Evolutionary conservation across 805 yeast species (phyloP), one percentile per base, ranked within the genome.

Genomic region (Metschnikowia proteae): DNA sequence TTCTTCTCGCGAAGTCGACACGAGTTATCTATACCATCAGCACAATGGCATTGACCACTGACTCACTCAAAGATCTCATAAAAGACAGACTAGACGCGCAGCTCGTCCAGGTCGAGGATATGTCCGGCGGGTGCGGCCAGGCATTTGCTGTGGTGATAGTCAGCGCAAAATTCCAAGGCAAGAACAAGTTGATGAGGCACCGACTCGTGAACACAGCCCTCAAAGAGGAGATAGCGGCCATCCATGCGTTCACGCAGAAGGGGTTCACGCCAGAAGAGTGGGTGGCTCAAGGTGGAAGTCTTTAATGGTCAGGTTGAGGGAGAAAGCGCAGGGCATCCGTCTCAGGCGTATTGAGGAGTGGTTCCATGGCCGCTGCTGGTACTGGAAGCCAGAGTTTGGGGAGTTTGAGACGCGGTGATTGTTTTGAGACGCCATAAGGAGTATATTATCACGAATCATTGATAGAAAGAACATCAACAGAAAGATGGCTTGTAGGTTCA

Each of bases 231-330:
- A 88, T 94, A 30, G 84, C 87, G 0, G 68, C 74, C 4, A 91
- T 94, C 39, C 99, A 94, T 67, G 98, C 99, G 0, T 94, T 95
- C 65, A 89, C 97, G 0, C 97, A 94, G 61, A 90, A 88, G 68
- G 86, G 74, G 9, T 92, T 82, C 62, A 91, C 97, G 0, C 82
- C 84, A 1, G 87, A 80, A n/a, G 99, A 92, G 65, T 92, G 97
- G 96, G 46, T 46, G 32, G 59, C 60, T 4, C 76, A 71, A 49
- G 75, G 74, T 5, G 75, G 75, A 2, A n/a, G 38, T 25, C 48
- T 52, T 11, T 49, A 42, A 42, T 9, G n/a, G 34, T 5, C 34
- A 32, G 34, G 17, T 17, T 17, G 17, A 17, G 17, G 17, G 17
- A 17, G 17, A 17, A 17, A 17, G 17, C 17, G 17, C 17, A 17